phyloP scores from a whole-genome alignment of 495 filamentous ascomycete species.

The Penicillium silybi region DNA sequence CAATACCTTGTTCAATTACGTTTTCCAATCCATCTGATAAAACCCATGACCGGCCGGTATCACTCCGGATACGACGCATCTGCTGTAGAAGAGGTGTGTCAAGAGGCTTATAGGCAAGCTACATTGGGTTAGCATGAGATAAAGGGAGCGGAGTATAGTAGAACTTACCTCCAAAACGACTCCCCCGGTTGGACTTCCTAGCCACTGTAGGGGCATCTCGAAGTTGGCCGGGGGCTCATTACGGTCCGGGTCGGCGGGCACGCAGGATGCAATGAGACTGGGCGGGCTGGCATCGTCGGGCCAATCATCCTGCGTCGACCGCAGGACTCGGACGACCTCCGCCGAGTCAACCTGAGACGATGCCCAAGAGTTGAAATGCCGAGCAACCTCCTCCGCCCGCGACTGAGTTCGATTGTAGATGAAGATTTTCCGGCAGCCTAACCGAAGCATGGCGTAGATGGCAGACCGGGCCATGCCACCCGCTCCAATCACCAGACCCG shows the following conservation, averaged over 20 bases:
- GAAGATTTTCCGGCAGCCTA: constrained; percentile 77
- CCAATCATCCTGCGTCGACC: constrained; percentile 59
- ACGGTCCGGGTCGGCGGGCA: constrained; percentile 63
- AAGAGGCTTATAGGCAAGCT: constrained; percentile 71
- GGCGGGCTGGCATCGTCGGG: constrained; percentile 59
- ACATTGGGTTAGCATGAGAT: constrained; percentile 17
- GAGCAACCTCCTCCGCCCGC: constrained; percentile 61
- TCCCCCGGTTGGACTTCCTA: constrained; percentile 71
- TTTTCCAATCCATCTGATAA: constrained; percentile 78
- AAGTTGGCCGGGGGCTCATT: constrained; percentile 67
- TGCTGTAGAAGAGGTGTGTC: constrained; percentile 68
- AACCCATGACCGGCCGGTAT: constrained; percentile 65
- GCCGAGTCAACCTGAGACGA: constrained; percentile 40
- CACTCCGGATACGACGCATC: constrained; percentile 53
- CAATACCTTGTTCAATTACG: constrained; percentile 75
- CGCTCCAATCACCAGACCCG: constrained; percentile 70
- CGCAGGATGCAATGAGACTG: constrained; percentile 73
- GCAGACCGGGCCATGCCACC: constrained; percentile 80
- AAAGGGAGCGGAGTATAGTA: not conserved
- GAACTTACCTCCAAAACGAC: constrained; percentile 66
- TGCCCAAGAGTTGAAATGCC: constrained; percentile 65
- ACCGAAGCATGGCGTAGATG: constrained; percentile 72
- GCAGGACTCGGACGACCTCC: constrained; percentile 57
- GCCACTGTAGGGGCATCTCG: constrained; percentile 69
- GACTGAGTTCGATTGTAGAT: constrained; percentile 66